Evolutionary conservation across 768 basidiomycete species (phyloP), one percentile per base, ranked within the genome.

Genomic region (Sarcodon aspratus): DNA sequence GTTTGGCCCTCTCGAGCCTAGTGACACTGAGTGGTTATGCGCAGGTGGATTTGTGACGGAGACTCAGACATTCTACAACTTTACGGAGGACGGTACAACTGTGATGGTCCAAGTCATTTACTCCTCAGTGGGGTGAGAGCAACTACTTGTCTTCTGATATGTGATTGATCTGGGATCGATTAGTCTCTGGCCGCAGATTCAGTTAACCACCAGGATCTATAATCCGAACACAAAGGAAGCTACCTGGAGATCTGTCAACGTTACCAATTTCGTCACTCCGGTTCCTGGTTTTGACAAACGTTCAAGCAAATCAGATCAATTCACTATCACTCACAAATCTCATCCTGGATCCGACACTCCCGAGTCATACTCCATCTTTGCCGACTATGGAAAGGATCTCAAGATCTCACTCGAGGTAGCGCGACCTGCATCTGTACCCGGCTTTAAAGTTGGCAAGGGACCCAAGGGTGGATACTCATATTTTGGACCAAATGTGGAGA

Each of bases 141-240:
- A 0, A 11, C 44, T 36, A 43, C 49, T 18, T 44, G 6, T 55
- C 40, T 50, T 42, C 53, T 17, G 31, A 45, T 11, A 27, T 50
- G 9, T 40, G 12, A 13, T 45, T n/a, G 11, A 31, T 36, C 47
- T 50, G 45, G 45, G 34, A 48, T 54, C 56, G 11, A 52, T 49
- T 58, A 95, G 93, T 18, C 63, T 97, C 52, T 93, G 94, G 81
- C 93, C 96, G 3, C 89, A 85, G 32, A 82, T 95, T 58, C 95
- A 99, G 65, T 90, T 97, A 64, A 87, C 82, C 4, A 93, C 82
- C 80, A 95, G 93, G 67, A 66, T 86, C 46, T 83, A 78, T 69
- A 78, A 96, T 59, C 82, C 91, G 6, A 73, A 75, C 53, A 89
- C 82, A 15, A 78, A 80, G 49, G 74, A 85, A 58, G 74, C 66